Evolutionary conservation across 306 rosid genomes (phyloP).

Genomic region (Vicia faba): DNA sequence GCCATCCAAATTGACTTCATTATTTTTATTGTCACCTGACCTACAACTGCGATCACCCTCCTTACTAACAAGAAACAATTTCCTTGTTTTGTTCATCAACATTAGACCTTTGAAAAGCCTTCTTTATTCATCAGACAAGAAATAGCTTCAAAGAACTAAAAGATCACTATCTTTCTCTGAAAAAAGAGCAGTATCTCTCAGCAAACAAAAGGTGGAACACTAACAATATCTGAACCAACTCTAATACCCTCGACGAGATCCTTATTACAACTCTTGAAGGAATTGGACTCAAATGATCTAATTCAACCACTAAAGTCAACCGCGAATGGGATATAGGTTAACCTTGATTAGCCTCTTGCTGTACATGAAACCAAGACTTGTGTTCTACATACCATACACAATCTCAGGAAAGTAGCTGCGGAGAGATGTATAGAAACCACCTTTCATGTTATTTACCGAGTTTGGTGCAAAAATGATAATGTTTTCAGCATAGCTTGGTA

Average conservation of each 20-base stretch:
- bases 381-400: conserved; percentile 26
- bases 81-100: conserved; percentile 3
- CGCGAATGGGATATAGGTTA: background rate
- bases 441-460: conserved; percentile 17
- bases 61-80: conserved; percentile 11
- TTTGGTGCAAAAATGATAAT: conserved; percentile 16
- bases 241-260: background rate
- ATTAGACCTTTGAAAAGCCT: conserved; percentile 12
- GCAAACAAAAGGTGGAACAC: conserved; percentile 16
- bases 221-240: conserved; percentile 4
- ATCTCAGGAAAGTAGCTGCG: background rate
- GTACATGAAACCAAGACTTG: conserved; percentile 16
- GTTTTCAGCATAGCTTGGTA: conserved; percentile 35
- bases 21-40: background rate
- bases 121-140: conserved; percentile 13
- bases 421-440: conserved; percentile 13
- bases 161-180: conserved; percentile 25
- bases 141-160: conserved; percentile 20
- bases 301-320: conserved; percentile 18
- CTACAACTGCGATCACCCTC: conserved; percentile 1
- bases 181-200: conserved; percentile 14
- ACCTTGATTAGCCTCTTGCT: background rate
- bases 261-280: conserved; percentile 14
- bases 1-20: background rate
- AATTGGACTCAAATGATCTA: background rate